Percentiles rank a stretch among this genome's conserved stretches.
phyloP scores from a whole-genome alignment of 106 monocot species.

The Apostasia shenzhenica region DNA sequence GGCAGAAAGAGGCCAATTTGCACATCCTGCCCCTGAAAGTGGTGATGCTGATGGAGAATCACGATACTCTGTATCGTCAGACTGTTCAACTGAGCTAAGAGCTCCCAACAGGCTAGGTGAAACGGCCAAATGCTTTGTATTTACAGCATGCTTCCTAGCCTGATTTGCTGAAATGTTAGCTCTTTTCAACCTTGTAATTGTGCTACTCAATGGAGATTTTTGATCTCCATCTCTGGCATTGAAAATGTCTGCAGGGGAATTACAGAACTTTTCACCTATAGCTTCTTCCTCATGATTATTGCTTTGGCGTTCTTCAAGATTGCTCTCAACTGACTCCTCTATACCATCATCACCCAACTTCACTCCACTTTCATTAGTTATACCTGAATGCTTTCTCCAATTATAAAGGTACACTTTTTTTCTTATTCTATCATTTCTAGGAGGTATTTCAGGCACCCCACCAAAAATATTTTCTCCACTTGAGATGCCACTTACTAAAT shows the following conservation, averaged over 20 bases:
- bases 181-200: constrained; percentile 32
- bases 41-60: constrained; percentile 61
- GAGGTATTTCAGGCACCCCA: constrained; percentile 15
- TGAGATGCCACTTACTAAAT: constrained; percentile 15
- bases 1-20: constrained; percentile 56
- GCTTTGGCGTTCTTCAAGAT: constrained; percentile 16
- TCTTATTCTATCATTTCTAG: constrained; percentile 24
- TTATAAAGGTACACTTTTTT: constrained; percentile 80
- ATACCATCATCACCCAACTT: constrained; percentile 32
- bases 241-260: constrained; percentile 15
- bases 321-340: constrained; percentile 29
- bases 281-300: constrained; percentile 23
- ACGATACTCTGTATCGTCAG: constrained; percentile 42
- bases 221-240: constrained; percentile 8
- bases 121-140: constrained; percentile 27
- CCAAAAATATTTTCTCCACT: constrained; percentile 10
- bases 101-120: constrained; percentile 24
- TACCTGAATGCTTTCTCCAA: constrained; percentile 63
- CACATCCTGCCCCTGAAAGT: constrained; percentile 48
- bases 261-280: constrained; percentile 23
- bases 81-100: constrained; percentile 38
- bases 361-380: constrained; percentile 50
- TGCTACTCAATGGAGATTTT: constrained; percentile 24
- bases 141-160: constrained; percentile 15
- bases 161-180: constrained; percentile 19